These are phyloP conservation scores for Ogataea dorogensis DNA, from an alignment of 805 yeast genomes.

Conservation along the genomic window DNA sequence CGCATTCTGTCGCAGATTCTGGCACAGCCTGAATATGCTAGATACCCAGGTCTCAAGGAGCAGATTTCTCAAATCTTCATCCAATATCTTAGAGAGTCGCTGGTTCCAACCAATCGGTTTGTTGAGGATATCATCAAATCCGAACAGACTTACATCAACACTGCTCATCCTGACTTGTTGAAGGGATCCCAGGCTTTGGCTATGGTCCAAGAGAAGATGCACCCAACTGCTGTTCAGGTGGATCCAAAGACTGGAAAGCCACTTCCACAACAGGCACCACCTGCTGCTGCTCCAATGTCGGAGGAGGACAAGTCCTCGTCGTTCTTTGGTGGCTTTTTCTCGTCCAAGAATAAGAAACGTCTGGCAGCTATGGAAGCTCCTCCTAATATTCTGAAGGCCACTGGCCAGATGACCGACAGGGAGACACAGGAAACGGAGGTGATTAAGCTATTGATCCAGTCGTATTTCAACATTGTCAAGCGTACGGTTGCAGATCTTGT, in stretches of 20 bases:
- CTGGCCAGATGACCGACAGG: constrained; percentile 89
- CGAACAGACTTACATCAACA: constrained; percentile 93
- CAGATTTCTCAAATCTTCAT: constrained; percentile 78
- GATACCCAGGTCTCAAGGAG: constrained; percentile 91
- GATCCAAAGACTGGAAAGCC: constrained; percentile 93
- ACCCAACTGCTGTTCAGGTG: constrained; percentile 72
- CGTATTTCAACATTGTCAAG: constrained; percentile 90
- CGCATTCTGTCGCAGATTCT: constrained; percentile 84
- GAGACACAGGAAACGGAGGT: constrained; percentile 97
- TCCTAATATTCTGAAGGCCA: constrained; percentile 89
- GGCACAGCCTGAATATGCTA: constrained; percentile 73
- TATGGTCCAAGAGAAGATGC: constrained; percentile 84
- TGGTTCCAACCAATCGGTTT: constrained; percentile 81
- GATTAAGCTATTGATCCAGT: constrained; percentile 83
- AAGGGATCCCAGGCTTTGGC: constrained; percentile 95
- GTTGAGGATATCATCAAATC: constrained; percentile 79
- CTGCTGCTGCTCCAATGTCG: constrained; percentile 28
- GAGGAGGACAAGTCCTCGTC: constrained; percentile 62
- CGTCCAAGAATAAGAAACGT: constrained; percentile 88
- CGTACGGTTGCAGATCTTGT: constrained; percentile 90
- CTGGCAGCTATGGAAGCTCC: constrained; percentile 97
- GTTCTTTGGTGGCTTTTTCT: constrained; percentile 94
- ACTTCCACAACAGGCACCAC: constrained; percentile 41
- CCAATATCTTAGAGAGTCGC: constrained; percentile 72
- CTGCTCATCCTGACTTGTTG: constrained; percentile 95